These are phyloP conservation scores for Diospyros lotus DNA, from an alignment of 148 eudicot species.

Conservation along the genomic window DNA sequence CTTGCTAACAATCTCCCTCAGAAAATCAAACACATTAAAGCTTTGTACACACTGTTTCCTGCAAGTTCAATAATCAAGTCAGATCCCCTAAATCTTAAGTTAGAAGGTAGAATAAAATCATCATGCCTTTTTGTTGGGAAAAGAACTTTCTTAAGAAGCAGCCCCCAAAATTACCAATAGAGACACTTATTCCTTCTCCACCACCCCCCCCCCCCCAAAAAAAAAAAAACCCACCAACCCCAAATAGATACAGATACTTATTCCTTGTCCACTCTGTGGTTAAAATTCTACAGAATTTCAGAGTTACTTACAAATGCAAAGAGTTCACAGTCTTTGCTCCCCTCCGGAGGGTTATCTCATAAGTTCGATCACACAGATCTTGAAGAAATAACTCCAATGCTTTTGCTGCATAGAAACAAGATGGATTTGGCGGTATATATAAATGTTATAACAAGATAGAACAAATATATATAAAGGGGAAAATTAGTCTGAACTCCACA, in stretches of 20 bases:
- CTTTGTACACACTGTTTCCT: slow-evolving; percentile 55
- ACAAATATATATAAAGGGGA: not conserved
- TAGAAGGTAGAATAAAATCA: not conserved
- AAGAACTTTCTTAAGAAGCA: not conserved
- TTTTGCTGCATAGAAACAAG: slow-evolving; percentile 59
- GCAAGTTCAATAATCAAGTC: slow-evolving; percentile 11
- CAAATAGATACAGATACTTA: too few species aligned
- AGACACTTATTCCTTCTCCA: too few species aligned
- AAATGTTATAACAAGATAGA: not conserved
- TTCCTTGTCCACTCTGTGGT: not conserved
- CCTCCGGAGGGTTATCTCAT: slow-evolving; percentile 83
- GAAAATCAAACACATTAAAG: slow-evolving; percentile 40
- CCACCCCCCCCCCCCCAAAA: too few species aligned
- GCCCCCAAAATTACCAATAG: not conserved
- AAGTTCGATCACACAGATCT: slow-evolving; percentile 97
- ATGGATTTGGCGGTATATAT: not conserved
- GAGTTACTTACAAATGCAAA: slow-evolving; percentile 75
- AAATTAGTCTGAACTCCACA: too few species aligned
- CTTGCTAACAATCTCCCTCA: slow-evolving; percentile 35
- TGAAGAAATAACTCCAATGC: slow-evolving; percentile 92
- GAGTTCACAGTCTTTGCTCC: slow-evolving; percentile 95
- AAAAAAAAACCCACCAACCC: too few species aligned
- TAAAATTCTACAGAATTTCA: not conserved
- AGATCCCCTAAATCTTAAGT: slow-evolving; percentile 4
- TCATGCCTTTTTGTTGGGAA: not conserved